These are phyloP conservation scores for Chalciporus pseudorubinellus DNA, from an alignment of 768 basidiomycete genomes.

Conservation along the genomic window DNA sequence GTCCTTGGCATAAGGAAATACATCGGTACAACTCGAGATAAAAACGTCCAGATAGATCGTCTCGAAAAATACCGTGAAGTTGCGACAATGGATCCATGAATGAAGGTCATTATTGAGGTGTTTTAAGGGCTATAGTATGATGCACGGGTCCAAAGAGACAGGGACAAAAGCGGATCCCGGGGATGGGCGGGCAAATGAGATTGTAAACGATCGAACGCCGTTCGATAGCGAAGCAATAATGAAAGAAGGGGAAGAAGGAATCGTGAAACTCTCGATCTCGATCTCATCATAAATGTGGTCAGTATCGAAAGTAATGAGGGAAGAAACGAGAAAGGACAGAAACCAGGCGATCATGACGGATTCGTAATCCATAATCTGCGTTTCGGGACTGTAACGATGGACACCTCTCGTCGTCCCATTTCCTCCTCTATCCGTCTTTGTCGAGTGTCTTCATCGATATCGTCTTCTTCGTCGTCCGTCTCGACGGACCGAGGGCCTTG, in stretches of 20 bases:
- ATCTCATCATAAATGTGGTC: conserved; percentile 17
- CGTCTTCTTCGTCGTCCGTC: conserved; percentile 62
- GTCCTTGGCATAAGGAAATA: conserved; percentile 37
- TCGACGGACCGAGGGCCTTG: conserved; percentile 49
- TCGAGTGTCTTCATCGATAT: conserved; percentile 70
- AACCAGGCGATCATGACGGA: conserved; percentile 40
- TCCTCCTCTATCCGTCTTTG: conserved; percentile 79
- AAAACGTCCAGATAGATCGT: conserved; percentile 36
- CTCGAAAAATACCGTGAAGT: conserved; percentile 35
- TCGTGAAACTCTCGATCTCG: conserved; percentile 5
- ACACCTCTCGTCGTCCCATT: conserved; percentile 78
- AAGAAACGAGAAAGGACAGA: background rate
- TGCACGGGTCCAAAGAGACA: conserved; percentile 9
- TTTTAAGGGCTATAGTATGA: conserved; percentile 28
- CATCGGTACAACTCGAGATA: conserved; percentile 32
- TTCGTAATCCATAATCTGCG: conserved; percentile 75
- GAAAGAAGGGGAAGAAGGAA: conserved; percentile 5
- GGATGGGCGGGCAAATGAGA: background rate
- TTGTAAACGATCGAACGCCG: conserved; percentile 16
- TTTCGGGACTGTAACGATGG: conserved; percentile 75
- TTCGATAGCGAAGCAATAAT: conserved; percentile 13
- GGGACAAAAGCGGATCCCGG: background rate
- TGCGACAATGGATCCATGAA: conserved; percentile 32
- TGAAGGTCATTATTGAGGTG: conserved; percentile 26
- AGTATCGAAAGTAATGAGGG: conserved; percentile 17